Evolutionary conservation across 2,329 filamentous ascomycete species (phyloP).

Genomic region (Penicillium expansum): DNA sequence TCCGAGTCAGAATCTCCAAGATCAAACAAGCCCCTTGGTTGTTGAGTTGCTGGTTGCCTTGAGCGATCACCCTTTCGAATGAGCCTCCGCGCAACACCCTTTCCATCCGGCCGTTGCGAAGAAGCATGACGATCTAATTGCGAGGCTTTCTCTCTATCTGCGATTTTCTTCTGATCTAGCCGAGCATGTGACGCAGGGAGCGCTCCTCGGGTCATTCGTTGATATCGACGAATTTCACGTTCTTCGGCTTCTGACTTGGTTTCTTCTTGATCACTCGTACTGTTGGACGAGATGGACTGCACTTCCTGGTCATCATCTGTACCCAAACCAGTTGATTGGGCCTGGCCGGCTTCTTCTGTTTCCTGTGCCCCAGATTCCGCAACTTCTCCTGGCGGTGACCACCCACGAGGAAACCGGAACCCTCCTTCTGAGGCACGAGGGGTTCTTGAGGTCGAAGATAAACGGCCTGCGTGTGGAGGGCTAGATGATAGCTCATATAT

Average conservation of each 20-base stretch:
- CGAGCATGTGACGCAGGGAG: slow-evolving; percentile 50
- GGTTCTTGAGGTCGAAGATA: slow-evolving; percentile 25
- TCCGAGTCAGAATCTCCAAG: slow-evolving; percentile 33
- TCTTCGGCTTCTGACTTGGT: slow-evolving; percentile 23
- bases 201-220: slow-evolving; percentile 48
- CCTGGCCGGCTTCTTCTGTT: slow-evolving; percentile 12
- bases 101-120: slow-evolving; percentile 26
- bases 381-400: slow-evolving; percentile 29
- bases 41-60: slow-evolving; percentile 13
- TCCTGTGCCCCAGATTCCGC: slow-evolving; percentile 20
- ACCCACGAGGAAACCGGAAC: slow-evolving; percentile 40
- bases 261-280: slow-evolving; percentile 20
- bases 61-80: slow-evolving; percentile 23
- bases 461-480: slow-evolving; percentile 40
- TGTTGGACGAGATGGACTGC: slow-evolving; percentile 21
- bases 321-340: slow-evolving; percentile 16
- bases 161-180: slow-evolving; percentile 40
- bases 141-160: slow-evolving; percentile 18
- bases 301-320: slow-evolving; percentile 17
- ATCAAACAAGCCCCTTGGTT: slow-evolving; percentile 26
- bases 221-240: slow-evolving; percentile 32
- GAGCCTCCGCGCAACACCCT: slow-evolving; percentile 36
- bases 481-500: slow-evolving; percentile 40
- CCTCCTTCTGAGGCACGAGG: slow-evolving; percentile 22
- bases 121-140: slow-evolving; percentile 23